Evolutionary conservation across 352 stramenopile genomes (phyloP), one percentile per base, ranked within the genome.

Genomic region (Phytophthora capsici): DNA sequence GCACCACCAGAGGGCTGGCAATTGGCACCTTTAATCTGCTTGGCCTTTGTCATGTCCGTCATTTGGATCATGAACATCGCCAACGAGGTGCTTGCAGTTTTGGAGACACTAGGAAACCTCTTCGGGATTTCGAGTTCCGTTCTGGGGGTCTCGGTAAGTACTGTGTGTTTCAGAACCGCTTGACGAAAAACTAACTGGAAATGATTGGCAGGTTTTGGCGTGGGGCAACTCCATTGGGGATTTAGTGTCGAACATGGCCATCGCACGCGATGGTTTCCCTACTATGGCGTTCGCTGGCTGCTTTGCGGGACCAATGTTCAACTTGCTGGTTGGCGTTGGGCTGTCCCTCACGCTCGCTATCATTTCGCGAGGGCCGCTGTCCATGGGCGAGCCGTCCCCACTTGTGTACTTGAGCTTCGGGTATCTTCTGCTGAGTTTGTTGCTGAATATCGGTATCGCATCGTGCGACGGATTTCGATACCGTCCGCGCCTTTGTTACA

Each of bases 51-150:
- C 20, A 94, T 94, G 84, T 94, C 86, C 3, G 81, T 94, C 37
- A 79, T 93, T 54, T 94, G 86, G 86, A 94, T 94, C 65, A 92
- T 92, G 84, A 91, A 89, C 19, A 91, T 94, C 46, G 86, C 86
- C 6, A 84, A 90, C 30, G 86, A 94, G 63, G 83, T 91, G 2
- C 78, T 94, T 12, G 77, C 73, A 13, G 74, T 94, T 3, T 67
- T 94, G 34, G 78, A 94, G 67, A 84, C 87, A 6, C 71, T 96
- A 10, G 86, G 88, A 10, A 66, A 75, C 3, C 69, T 94, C 3
- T 90, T 91, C 53, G 84, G 83, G 7, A 89, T 96, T 26, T 90
- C 86, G 3, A 89, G 84, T 47, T 85, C 82, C 3, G 82, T 94
- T 1, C 63, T 94, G 14, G 86, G 86, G 4, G 84, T 93, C 10